A percentile compares a stretch with the other conserved stretches of the same genome.
Evolutionary conservation across 805 yeast species (phyloP).

Genomic region (Myxozyma udenii): DNA sequence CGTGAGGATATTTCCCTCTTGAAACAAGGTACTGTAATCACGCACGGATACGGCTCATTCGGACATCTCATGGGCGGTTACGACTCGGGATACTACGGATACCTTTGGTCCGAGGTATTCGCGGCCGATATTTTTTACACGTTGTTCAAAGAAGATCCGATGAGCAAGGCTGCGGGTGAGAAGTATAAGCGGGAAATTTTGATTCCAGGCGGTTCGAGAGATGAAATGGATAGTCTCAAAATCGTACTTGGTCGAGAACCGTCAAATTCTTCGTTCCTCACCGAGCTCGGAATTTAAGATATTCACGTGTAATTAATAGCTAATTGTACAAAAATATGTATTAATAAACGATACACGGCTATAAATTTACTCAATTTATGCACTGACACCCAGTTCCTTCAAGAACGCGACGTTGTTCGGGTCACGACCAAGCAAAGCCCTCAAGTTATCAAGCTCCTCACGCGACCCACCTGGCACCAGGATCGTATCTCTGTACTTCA

Average conservation of each 20-base stretch:
- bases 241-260: constrained; percentile 77
- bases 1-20: constrained; percentile 62
- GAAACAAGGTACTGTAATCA: constrained; percentile 38
- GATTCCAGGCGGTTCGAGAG: constrained; percentile 69
- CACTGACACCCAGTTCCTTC: constrained; percentile 57
- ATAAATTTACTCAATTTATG: no score
- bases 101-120: constrained; percentile 80
- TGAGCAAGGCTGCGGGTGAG: constrained; percentile 59
- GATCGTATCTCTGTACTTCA: constrained; percentile 65
- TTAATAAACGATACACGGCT: not conserved
- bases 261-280: constrained; percentile 64
- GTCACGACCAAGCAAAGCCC: constrained; percentile 68
- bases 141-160: constrained; percentile 64
- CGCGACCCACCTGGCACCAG: constrained; percentile 69
- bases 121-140: constrained; percentile 79
- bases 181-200: constrained; percentile 68
- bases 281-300: constrained; percentile 51
- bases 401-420: constrained; percentile 74
- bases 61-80: constrained; percentile 81
- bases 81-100: constrained; percentile 83
- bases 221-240: constrained; percentile 59
- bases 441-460: constrained; percentile 63
- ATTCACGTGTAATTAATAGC: no score
- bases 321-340: no score
- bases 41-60: constrained; percentile 72